Evolutionary conservation across 495 filamentous ascomycete species (phyloP), one percentile per base, ranked within the genome.

Genomic region (Penicillium alfredii): DNA sequence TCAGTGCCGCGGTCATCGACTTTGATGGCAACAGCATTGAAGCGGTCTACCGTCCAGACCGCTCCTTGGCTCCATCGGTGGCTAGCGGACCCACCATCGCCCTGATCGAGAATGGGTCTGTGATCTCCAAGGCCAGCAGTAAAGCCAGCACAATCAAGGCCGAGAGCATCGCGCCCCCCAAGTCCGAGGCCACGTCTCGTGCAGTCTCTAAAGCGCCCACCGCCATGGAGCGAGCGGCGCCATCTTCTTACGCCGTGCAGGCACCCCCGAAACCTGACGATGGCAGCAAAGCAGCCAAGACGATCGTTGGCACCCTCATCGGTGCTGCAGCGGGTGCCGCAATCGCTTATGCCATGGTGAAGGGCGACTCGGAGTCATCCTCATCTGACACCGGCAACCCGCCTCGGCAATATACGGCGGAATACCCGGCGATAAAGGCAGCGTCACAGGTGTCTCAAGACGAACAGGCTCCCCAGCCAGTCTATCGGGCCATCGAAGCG

Each of bases 281-380:
- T 34, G 55, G 55, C 15, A 59, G 55, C 36, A 68, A 56, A 33
- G 55, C 58, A 11, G 64, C 66, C 14, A 70, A 70, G 43, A 79
- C 78, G 2, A 63, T 93, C 16, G 68, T 92, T 6, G 86, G 85
- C 7, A 82, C 82, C 3, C 72, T 88, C 30, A 75, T 87, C 4
- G 87, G 84, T 14, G 86, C 81, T 11, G 84, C 82, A 6, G 76
- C 82, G 3, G 87, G 82, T 32, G 83, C 81, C 9, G 82, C 80
- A 0, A 53, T 88, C 23, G 81, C 83, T 1, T 90, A 89, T 55
- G 78, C 81, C 22, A 80, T 85, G 64, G 65, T 72, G 38, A 78
- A 70, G 44, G 59, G 69, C 17, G 82, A 53, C 47, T 71, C 42
- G 3, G 51, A 55, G 12, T 54, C 45, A 19, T 24, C 45, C 5